Percentiles rank a stretch among this genome's conserved stretches.
phyloP scores from a whole-genome alignment of 495 filamentous ascomycete species.

The Aspergillus steynii region DNA sequence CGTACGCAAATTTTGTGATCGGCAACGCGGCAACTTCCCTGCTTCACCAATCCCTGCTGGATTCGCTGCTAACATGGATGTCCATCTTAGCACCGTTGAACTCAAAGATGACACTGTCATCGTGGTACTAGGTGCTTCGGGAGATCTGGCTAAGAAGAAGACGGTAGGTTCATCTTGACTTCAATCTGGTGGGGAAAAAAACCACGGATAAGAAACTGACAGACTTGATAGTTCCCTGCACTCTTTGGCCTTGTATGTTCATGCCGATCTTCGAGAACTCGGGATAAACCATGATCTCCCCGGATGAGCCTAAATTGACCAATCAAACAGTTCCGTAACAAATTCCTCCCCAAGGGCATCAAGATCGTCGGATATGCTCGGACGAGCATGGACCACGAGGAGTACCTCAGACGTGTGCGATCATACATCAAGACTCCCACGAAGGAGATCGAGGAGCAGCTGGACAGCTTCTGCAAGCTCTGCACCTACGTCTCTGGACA shows the following conservation, averaged over 20 bases:
- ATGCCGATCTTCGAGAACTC: neutral
- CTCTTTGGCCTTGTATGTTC: conserved; percentile 92
- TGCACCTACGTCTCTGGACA: conserved; percentile 95
- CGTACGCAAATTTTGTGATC: neutral
- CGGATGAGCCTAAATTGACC: conserved; percentile 23
- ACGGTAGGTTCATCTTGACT: conserved; percentile 61
- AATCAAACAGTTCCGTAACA: conserved; percentile 80
- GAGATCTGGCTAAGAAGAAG: conserved; percentile 99
- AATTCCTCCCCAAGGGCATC: conserved; percentile 97
- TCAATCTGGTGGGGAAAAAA: neutral
- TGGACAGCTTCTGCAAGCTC: conserved; percentile 81
- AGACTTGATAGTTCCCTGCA: conserved; percentile 76
- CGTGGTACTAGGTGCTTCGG: conserved; percentile 94
- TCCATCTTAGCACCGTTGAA: conserved; percentile 68
- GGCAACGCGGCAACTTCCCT: conserved; percentile 3
- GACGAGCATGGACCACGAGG: conserved; percentile 98
- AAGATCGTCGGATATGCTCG: conserved; percentile 98
- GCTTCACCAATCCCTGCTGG: conserved; percentile 11
- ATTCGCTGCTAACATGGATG: conserved; percentile 30
- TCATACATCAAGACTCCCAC: conserved; percentile 99
- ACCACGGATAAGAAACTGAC: conserved; percentile 30
- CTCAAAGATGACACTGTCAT: conserved; percentile 98
- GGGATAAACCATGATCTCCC: neutral
- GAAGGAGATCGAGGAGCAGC: conserved; percentile 94
- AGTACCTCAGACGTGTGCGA: conserved; percentile 89